A percentile compares a stretch with the other conserved stretches of the same genome.
Conservation (phyloP, 2,329 filamentous ascomycete species). For the Penicillium frequentans region DNA sequence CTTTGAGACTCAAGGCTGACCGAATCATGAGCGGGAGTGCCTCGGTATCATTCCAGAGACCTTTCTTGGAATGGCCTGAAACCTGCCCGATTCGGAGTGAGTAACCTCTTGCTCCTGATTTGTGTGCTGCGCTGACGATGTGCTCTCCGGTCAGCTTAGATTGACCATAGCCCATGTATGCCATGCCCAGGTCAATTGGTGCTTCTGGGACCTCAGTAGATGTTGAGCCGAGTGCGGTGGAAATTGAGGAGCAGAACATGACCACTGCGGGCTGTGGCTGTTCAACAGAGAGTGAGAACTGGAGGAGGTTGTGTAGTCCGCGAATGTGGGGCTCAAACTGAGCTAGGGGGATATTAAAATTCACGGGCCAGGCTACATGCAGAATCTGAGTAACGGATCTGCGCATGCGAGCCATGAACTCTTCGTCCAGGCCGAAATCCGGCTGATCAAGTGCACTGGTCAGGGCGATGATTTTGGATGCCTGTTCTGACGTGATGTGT, state of each 20-base stretch:
- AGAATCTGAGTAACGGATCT: constrained; percentile 47
- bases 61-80: constrained; percentile 33
- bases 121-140: constrained; percentile 29
- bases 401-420: constrained; percentile 40
- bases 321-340: constrained; percentile 50
- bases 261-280: constrained; percentile 35
- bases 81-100: constrained; percentile 38
- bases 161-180: constrained; percentile 34
- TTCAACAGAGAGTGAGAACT: constrained; percentile 44
- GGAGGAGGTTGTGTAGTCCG: constrained; percentile 48
- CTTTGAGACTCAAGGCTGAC: constrained; percentile 28
- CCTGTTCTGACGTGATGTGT: constrained; percentile 19
- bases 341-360: constrained; percentile 52
- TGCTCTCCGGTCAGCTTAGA: constrained; percentile 35
- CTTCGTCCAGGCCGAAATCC: constrained; percentile 42
- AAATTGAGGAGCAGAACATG: constrained; percentile 55
- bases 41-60: constrained; percentile 37
- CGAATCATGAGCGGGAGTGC: constrained; percentile 35
- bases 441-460: constrained; percentile 41
- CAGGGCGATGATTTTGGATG: constrained; percentile 42
- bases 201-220: constrained; percentile 16
- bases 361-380: constrained; percentile 58
- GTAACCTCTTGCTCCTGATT: constrained; percentile 25
- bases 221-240: constrained; percentile 32
- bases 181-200: constrained; percentile 12